Base-by-base conservation (phyloP, 2,329 filamentous ascomycete genomes). In the Apiospora pterosperma region DNA sequence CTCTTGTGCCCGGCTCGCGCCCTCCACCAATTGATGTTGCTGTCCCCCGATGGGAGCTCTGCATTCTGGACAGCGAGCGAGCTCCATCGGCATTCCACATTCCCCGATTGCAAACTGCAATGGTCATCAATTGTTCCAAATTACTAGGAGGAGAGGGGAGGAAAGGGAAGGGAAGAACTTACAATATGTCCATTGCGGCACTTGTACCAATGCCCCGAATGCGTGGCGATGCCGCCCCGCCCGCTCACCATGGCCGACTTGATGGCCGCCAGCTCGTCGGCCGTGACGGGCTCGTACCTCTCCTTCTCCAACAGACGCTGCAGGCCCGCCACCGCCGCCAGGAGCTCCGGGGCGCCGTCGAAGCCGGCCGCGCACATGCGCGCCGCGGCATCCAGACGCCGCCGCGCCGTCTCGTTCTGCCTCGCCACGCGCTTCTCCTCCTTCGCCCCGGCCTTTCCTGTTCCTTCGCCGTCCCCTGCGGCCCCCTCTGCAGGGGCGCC, bases 71-170 rank as follows among this genome's bases (percentile, higher is more conserved):
- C 90, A 92, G 2, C 74, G 74, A 1, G 88, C 82, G 21, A 70
- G 63, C 72, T 92, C 66, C 86, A 90, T 89, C 0, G 89, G 85
- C 81, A 87, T 85, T 1, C 88, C 88, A 69, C 88, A 90, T 66
- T 91, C 86, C 0, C 88, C 88, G 36, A 91, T 81, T 0, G 87
- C 86, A 67, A 91, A 89, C 3, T 85, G 83, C 8, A 25, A 34
- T 10, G 3, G 19, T 34, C 2, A 12, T 0, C 19, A n/a, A 34
- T 12, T n/a, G n/a, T n/a, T n/a, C 14, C 10, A 5, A 4, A n/a
- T 34, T 34, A n/a, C n/a, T n/a, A n/a, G n/a, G n/a, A n/a, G n/a
- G n/a, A n/a, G n/a, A n/a, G n/a, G n/a, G n/a, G n/a, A n/a, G 25
- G 25, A 31, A 41, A n/a, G 11, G 14, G 16, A 34, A 52, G 7